Evolutionary conservation across 371 early-diverging fungal species (phyloP).

Genomic region (Mucor irregularis): DNA sequence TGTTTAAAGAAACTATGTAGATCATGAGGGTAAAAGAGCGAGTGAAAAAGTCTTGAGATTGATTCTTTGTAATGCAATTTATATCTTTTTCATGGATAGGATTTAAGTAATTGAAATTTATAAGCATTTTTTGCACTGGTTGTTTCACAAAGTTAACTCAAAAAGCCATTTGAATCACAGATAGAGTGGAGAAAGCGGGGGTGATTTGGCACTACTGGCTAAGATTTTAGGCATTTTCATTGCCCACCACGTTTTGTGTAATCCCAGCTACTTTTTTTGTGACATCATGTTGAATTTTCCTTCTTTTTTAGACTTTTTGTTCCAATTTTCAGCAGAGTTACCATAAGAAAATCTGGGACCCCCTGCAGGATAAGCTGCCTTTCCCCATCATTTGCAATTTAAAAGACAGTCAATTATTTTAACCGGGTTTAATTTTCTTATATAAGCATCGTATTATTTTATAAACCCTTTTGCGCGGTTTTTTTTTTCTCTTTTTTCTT

Average conservation of each 20-base stretch:
- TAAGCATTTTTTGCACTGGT: slow-evolving; percentile 6
- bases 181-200: neutral
- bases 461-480: slow-evolving; percentile 17
- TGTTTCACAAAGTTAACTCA: neutral
- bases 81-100: neutral
- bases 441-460: slow-evolving; percentile 18
- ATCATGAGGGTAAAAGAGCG: neutral
- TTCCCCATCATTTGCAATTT: slow-evolving; percentile 18
- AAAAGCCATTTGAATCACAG: neutral
- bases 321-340: neutral
- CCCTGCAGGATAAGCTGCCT: slow-evolving; percentile 22
- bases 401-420: neutral
- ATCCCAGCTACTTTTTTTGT: neutral
- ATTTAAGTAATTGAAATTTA: slow-evolving; percentile 15
- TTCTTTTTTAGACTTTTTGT: neutral
- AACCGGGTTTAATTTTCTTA: slow-evolving; percentile 4
- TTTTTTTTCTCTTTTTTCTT: slow-evolving; percentile 18
- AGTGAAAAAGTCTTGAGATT: neutral
- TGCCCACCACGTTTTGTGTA: slow-evolving; percentile 8
- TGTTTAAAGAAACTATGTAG: no score
- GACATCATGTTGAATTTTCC: slow-evolving; percentile 12
- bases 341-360: neutral
- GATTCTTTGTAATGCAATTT: slow-evolving; percentile 8
- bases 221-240: slow-evolving; percentile 10
- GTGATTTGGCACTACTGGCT: neutral